These are phyloP conservation scores for Calonectria hongkongensis DNA, from an alignment of 2,329 filamentous ascomycete species.

Conservation along the genomic window DNA sequence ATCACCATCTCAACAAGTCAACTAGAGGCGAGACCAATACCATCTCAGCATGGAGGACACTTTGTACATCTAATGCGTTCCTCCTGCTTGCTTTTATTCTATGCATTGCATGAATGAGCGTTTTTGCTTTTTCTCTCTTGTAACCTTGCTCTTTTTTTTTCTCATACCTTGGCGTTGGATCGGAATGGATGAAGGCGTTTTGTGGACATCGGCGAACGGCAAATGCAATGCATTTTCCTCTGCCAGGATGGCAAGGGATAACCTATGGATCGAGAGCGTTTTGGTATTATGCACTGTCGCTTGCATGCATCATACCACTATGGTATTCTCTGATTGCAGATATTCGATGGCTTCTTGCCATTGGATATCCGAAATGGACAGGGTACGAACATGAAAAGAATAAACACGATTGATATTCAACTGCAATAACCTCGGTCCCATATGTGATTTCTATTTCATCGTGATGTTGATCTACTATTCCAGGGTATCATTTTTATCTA, in stretches of 20 bases:
- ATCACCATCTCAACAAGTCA: slow-evolving; percentile 23
- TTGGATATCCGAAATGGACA: slow-evolving; percentile 34
- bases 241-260: neutral
- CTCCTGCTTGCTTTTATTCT: slow-evolving; percentile 4
- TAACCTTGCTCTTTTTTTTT: neutral
- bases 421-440: too few species aligned
- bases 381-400: slow-evolving; percentile 14
- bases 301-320: neutral
- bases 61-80: neutral
- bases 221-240: slow-evolving; percentile 8
- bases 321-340: neutral
- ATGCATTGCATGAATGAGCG: slow-evolving; percentile 25
- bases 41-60: neutral
- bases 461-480: neutral
- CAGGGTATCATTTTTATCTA: slow-evolving; percentile 31
- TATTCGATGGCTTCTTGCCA: slow-evolving; percentile 4
- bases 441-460: too few species aligned
- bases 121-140: slow-evolving; percentile 14
- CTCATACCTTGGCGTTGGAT: slow-evolving; percentile 37
- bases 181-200: slow-evolving; percentile 27
- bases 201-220: neutral
- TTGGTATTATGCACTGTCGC: slow-evolving; percentile 9
- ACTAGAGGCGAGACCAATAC: neutral
- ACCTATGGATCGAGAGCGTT: neutral
- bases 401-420: slow-evolving; percentile 7